Evolutionary conservation across 1,284 basidiomycete species (phyloP).

Genomic region (Entoloma clypeatum): DNA sequence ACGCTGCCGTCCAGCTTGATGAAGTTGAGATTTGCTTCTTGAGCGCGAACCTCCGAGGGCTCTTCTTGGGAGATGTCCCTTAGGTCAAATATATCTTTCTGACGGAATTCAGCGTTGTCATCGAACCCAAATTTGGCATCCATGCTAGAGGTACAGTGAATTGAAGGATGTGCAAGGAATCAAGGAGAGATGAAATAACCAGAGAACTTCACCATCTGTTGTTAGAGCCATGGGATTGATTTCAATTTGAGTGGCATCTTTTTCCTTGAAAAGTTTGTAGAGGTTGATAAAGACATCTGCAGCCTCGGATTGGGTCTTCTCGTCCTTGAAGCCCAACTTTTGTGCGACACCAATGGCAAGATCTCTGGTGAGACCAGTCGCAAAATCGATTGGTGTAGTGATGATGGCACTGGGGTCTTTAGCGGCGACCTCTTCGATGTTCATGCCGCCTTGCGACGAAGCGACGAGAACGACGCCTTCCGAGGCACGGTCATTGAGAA

Average conservation of each 20-base stretch:
- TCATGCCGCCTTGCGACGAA: constrained; percentile 94
- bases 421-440: constrained; percentile 99
- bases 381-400: constrained; percentile 89
- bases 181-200: constrained; percentile 47
- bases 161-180: constrained; percentile 10
- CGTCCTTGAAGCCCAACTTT: constrained; percentile 87
- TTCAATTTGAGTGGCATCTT: constrained; percentile 99
- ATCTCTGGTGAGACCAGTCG: constrained; percentile 75
- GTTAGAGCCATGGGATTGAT: constrained; percentile 99
- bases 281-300: constrained; percentile 94
- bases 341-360: constrained; percentile 80
- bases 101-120: constrained; percentile 98
- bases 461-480: constrained; percentile 93
- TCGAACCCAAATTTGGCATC: constrained; percentile 99
- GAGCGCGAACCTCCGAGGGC: constrained; percentile 94
- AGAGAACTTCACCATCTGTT: constrained; percentile 89
- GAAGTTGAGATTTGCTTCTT: constrained; percentile 94
- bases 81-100: constrained; percentile 85
- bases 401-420: constrained; percentile 96
- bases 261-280: constrained; percentile 97
- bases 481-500: constrained; percentile 91
- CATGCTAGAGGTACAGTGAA: constrained; percentile 61
- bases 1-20: constrained; percentile 99
- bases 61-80: constrained; percentile 96
- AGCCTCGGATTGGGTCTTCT: constrained; percentile 73